These are phyloP conservation scores for Neopestalotiopsis rosae DNA, from an alignment of 2,329 filamentous ascomycete species.

Conservation along the genomic window DNA sequence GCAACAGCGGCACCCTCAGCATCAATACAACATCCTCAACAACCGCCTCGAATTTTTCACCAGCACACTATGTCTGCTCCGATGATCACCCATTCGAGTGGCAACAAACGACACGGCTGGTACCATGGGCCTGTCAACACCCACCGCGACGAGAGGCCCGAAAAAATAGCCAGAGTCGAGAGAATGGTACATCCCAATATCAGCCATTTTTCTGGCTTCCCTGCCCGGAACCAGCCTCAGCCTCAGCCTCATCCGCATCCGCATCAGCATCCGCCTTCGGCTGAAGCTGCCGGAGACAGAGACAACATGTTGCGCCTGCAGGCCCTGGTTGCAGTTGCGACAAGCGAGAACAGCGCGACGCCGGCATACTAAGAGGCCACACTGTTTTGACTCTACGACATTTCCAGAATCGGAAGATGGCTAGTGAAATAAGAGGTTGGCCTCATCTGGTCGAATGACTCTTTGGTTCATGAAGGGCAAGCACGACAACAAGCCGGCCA, in stretches of 20 bases:
- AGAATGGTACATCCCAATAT: slow-evolving; percentile 65
- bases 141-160: slow-evolving; percentile 43
- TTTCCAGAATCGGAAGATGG: no score
- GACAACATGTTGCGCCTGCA: slow-evolving; percentile 62
- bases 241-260: slow-evolving; percentile 17
- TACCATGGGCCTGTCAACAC: slow-evolving; percentile 62
- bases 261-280: slow-evolving; percentile 34
- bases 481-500: not conserved
- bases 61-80: slow-evolving; percentile 68
- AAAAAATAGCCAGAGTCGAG: slow-evolving; percentile 53
- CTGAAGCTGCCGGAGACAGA: slow-evolving; percentile 40
- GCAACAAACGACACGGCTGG: slow-evolving; percentile 73
- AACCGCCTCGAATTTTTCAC: slow-evolving; percentile 43
- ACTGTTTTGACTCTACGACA: no score
- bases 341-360: slow-evolving; percentile 54
- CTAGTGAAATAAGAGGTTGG: no score
- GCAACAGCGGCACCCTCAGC: not conserved
- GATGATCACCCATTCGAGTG: slow-evolving; percentile 59
- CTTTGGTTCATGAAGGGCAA: not conserved
- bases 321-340: slow-evolving; percentile 69
- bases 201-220: slow-evolving; percentile 56
- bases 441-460: not conserved
- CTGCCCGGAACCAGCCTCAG: slow-evolving; percentile 40
- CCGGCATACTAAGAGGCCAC: slow-evolving; percentile 33
- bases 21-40: no score